Conservation (phyloP, 768 basidiomycete genomes). For the Suillus plorans region DNA sequence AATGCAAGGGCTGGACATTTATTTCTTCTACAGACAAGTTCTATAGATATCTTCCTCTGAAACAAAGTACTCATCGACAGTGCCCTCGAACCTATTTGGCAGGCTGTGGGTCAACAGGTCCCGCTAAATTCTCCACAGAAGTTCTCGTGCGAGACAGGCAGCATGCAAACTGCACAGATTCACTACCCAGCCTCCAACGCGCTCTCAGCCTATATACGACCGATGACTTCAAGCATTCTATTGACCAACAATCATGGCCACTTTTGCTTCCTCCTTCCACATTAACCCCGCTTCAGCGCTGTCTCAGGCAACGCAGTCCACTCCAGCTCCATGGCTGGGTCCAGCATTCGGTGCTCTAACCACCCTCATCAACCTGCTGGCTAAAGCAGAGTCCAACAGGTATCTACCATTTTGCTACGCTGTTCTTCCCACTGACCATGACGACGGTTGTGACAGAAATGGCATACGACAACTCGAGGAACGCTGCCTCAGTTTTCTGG, state of each 20-base stretch:
- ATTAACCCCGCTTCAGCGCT: not conserved
- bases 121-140: not conserved
- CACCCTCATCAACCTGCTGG: conserved; percentile 45
- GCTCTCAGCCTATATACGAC: not conserved
- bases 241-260: not conserved
- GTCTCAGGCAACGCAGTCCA: conserved; percentile 38
- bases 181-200: not conserved
- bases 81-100: not conserved
- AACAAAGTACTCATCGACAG: not conserved
- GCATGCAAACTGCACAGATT: not conserved
- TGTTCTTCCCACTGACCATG: not conserved
- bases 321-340: conserved; percentile 47
- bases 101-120: not conserved
- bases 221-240: not conserved
- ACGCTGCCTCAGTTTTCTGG: conserved; percentile 43
- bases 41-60: not conserved
- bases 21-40: not conserved
- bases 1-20: not conserved
- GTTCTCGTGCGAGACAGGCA: not conserved
- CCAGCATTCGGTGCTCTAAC: conserved; percentile 42
- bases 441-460: conserved; percentile 29
- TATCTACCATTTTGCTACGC: conserved; percentile 15
- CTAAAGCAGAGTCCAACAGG: conserved; percentile 50
- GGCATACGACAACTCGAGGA: conserved; percentile 46
- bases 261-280: not conserved